Evolutionary conservation across 2,329 filamentous ascomycete species (phyloP).

Genomic region (Alternaria infectoria): DNA sequence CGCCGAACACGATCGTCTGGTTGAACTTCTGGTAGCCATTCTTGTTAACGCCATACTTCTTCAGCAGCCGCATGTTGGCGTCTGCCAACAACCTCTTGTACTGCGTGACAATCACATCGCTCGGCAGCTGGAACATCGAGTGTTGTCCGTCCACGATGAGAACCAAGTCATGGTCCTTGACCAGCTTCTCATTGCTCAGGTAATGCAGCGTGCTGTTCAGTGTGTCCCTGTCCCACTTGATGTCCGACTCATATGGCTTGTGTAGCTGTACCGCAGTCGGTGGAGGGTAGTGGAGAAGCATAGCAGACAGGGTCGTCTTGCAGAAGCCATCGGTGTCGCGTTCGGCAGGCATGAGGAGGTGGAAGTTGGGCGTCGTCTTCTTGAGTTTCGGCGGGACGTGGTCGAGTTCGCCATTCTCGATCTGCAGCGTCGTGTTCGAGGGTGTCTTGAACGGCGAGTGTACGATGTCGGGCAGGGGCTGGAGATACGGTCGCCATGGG

Average conservation of each 20-base stretch:
- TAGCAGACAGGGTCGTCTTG: conserved; percentile 63
- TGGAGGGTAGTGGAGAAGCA: conserved; percentile 65
- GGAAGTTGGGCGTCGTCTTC: conserved; percentile 53
- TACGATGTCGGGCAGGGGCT: conserved; percentile 30
- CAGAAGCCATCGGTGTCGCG: conserved; percentile 60
- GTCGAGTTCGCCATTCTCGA: conserved; percentile 41
- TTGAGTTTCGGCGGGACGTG: conserved; percentile 36
- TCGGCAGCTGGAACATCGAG: conserved; percentile 69
- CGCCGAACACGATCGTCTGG: conserved; percentile 63
- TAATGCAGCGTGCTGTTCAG: conserved; percentile 57
- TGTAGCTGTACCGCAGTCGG: conserved; percentile 61
- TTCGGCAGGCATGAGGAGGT: conserved; percentile 61
- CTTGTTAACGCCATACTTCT: conserved; percentile 54
- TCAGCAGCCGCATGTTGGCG: conserved; percentile 59
- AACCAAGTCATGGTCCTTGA: conserved; percentile 66
- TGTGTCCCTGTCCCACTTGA: conserved; percentile 53
- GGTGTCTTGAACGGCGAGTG: conserved; percentile 37
- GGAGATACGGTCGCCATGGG: conserved; percentile 39
- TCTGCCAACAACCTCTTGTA: conserved; percentile 64
- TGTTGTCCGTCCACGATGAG: conserved; percentile 69
- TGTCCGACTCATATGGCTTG: conserved; percentile 21
- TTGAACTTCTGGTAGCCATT: conserved; percentile 44
- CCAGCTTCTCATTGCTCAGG: conserved; percentile 54
- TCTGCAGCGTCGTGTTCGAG: conserved; percentile 42
- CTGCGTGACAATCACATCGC: conserved; percentile 66